Conservation (phyloP, 805 yeast genomes). For the Candida awuae region DNA sequence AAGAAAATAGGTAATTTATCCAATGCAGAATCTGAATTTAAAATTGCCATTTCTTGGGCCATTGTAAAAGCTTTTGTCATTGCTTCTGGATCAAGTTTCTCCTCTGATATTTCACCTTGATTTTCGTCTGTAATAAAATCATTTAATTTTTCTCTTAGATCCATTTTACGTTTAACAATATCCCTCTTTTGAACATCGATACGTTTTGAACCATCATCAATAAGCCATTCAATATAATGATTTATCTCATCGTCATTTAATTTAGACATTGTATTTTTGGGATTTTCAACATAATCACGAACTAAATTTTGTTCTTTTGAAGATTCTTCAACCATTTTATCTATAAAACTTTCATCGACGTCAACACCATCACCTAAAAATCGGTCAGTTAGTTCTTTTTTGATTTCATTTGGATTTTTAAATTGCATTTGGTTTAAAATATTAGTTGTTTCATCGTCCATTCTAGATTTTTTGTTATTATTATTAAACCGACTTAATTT, state of each 20-base stretch:
- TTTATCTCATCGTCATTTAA: slow-evolving; percentile 18
- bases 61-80: slow-evolving; percentile 19
- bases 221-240: slow-evolving; percentile 22
- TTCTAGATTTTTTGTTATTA: too few species aligned
- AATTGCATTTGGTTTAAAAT: slow-evolving; percentile 7
- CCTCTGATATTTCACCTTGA: background rate
- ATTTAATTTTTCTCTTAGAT: slow-evolving; percentile 14
- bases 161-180: slow-evolving; percentile 3
- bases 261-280: slow-evolving; percentile 12
- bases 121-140: slow-evolving; percentile 4
- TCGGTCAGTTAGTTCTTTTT: slow-evolving; percentile 18
- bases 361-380: slow-evolving; percentile 24
- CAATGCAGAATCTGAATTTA: slow-evolving; percentile 17
- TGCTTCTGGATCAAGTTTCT: slow-evolving; percentile 19
- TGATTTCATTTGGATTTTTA: slow-evolving; percentile 24
- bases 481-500: too few species aligned
- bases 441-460: slow-evolving; percentile 2
- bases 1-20: slow-evolving; percentile 22
- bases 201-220: slow-evolving; percentile 18
- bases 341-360: slow-evolving; percentile 24
- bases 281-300: slow-evolving; percentile 11
- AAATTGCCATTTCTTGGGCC: slow-evolving; percentile 17
- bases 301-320: slow-evolving; percentile 16
- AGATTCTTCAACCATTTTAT: slow-evolving; percentile 21
- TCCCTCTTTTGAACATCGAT: slow-evolving; percentile 12